phyloP scores from a whole-genome alignment of 2,329 filamentous ascomycete species.

The Talaromyces sp. region DNA sequence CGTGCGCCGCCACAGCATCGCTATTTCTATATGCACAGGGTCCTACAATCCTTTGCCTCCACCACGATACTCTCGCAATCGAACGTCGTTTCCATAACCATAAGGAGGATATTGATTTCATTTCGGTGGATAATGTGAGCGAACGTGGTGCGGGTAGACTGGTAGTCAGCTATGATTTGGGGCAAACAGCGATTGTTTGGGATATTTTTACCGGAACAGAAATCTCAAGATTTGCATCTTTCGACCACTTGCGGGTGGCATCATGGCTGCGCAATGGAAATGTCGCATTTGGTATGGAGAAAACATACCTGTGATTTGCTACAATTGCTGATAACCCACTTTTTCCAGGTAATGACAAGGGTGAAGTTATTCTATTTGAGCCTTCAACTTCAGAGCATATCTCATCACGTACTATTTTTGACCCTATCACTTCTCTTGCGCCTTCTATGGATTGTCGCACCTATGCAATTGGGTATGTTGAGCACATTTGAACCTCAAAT shows the following conservation, averaged over 20 bases:
- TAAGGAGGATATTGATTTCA: constrained; percentile 76
- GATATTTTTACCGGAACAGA: constrained; percentile 90
- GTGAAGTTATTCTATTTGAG: constrained; percentile 92
- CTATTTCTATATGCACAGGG: constrained; percentile 89
- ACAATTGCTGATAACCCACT: constrained; percentile 9
- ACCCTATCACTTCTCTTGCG: constrained; percentile 90
- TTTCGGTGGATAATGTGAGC: constrained; percentile 89
- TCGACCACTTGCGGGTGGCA: constrained; percentile 80
- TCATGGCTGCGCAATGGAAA: constrained; percentile 98
- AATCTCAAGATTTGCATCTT: constrained; percentile 87
- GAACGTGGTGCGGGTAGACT: constrained; percentile 81
- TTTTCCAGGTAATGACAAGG: constrained; percentile 78
- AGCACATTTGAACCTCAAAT: constrained; percentile 11
- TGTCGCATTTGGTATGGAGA: constrained; percentile 81
- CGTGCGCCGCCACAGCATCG: constrained; percentile 86
- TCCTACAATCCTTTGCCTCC: constrained; percentile 78
- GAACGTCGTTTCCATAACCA: constrained; percentile 85
- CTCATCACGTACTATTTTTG: constrained; percentile 87
- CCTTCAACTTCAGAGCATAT: constrained; percentile 91
- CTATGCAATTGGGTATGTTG: constrained; percentile 85
- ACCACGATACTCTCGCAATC: constrained; percentile 89
- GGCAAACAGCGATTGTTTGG: constrained; percentile 94
- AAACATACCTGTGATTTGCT: neutral
- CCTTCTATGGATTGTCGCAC: constrained; percentile 88
- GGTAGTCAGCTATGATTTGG: constrained; percentile 89